Conservation (phyloP, 257 asterid species). For the Petunia secreta region DNA sequence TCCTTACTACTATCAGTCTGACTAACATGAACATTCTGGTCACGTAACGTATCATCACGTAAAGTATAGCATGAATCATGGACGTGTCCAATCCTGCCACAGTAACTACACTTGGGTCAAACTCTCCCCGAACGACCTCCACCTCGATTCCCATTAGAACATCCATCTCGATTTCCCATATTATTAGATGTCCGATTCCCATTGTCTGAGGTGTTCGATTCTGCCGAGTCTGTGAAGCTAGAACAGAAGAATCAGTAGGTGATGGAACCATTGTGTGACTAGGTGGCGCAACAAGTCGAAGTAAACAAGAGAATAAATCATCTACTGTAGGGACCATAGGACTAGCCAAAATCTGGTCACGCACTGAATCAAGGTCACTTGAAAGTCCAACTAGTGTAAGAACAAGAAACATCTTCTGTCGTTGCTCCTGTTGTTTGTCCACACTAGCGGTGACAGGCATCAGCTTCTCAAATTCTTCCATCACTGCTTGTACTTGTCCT, state of each 20-base stretch:
- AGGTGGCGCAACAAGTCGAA: background rate
- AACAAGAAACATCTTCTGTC: slow-evolving; percentile 3
- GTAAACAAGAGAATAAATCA: background rate
- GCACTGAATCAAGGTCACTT: background rate
- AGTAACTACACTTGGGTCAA: background rate
- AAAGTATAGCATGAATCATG: background rate
- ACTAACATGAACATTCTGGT: background rate
- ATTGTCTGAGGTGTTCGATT: background rate
- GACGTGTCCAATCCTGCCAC: background rate
- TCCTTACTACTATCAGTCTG: background rate
- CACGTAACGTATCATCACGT: background rate
- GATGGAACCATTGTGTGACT: background rate
- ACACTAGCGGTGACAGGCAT: background rate
- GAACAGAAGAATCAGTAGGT: background rate
- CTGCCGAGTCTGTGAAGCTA: background rate
- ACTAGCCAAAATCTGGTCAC: background rate
- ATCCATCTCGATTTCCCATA: background rate
- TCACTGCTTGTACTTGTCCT: background rate
- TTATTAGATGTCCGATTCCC: background rate
- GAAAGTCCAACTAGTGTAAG: background rate
- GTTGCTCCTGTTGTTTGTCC: background rate
- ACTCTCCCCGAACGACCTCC: background rate
- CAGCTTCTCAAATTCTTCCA: background rate
- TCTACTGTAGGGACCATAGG: background rate
- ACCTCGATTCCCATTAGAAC: background rate